Conservation (phyloP, 805 yeast genomes). For the Maudiozyma serrabonitensis region DNA sequence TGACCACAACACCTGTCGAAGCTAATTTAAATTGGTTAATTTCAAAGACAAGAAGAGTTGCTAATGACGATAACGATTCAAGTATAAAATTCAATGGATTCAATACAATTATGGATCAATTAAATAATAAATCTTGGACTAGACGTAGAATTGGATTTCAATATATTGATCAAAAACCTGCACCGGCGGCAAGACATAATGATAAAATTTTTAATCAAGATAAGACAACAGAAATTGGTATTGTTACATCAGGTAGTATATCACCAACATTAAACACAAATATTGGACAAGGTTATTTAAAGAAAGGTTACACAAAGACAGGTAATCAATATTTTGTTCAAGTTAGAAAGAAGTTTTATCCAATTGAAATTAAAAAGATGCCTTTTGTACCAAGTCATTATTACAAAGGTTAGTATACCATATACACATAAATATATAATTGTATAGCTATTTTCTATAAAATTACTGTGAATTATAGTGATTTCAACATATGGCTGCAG, state of each 20-base stretch:
- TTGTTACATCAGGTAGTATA: constrained; percentile 50
- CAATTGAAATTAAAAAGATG: constrained; percentile 66
- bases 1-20: constrained; percentile 74
- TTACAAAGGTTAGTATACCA: constrained; percentile 26
- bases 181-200: constrained; percentile 90
- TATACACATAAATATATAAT: neutral
- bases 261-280: constrained; percentile 60
- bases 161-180: constrained; percentile 67
- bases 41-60: constrained; percentile 63
- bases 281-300: constrained; percentile 84
- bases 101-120: constrained; percentile 55
- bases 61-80: constrained; percentile 6
- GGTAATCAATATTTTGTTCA: constrained; percentile 68
- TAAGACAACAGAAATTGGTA: constrained; percentile 42
- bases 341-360: constrained; percentile 74
- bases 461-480: no score
- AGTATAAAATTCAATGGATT: constrained; percentile 65
- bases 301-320: constrained; percentile 57
- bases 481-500: no score
- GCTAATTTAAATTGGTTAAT: constrained; percentile 86
- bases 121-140: constrained; percentile 52
- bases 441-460: no score
- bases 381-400: constrained; percentile 77
- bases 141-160: constrained; percentile 63
- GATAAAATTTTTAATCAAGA: constrained; percentile 53